Evolutionary conservation across 2,329 filamentous ascomycete genomes (phyloP), one percentile per base, ranked within the genome.

Genomic region (Microsporum canis): DNA sequence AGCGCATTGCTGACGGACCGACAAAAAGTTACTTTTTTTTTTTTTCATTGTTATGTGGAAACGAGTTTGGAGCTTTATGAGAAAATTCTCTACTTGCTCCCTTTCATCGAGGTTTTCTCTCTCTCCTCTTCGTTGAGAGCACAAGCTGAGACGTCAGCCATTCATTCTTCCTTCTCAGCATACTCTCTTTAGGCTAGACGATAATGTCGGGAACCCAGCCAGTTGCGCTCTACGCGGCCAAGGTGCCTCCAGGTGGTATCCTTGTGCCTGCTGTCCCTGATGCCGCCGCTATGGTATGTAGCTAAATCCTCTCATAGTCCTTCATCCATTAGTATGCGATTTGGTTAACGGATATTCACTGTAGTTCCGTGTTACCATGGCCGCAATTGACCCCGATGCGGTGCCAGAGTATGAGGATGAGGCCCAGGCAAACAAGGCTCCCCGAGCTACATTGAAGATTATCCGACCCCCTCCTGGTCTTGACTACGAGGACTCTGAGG

Each of bases 311-410:
- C 43, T 47, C n/a, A 12, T 14, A 57, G 47, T 63, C 72, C 75
- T 65, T 77, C 64, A 66, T 2, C 33, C 10, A 14, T 43, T 7
- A 60, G 45, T 33, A 56, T 45, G 12, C 45, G 38, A 31, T 55
- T 55, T 23, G 31, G 14, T 51, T 55, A 34, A 36, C 53, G 62
- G 38, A 60, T 60, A 47, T 51, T 61, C 53, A 39, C 33, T 29
- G 10, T 70, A 96, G 91, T 95, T 96, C 79, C 90, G 90, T 74
- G 90, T 99, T 72, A 97, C 91, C 71, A 99, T 99, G 94, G 94
- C 95, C 70, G 94, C 94, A 66, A 87, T 99, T 74, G 92, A 99
- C 74, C 94, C 94, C 62, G 90, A 84, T 70, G 88, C 88, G 69
- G 81, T 84, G 68, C 82, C 86, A 39, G 82, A 89, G 74, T 80